Conservation (phyloP, 2,329 filamentous ascomycete genomes). For the Gnomoniopsis sp. region DNA sequence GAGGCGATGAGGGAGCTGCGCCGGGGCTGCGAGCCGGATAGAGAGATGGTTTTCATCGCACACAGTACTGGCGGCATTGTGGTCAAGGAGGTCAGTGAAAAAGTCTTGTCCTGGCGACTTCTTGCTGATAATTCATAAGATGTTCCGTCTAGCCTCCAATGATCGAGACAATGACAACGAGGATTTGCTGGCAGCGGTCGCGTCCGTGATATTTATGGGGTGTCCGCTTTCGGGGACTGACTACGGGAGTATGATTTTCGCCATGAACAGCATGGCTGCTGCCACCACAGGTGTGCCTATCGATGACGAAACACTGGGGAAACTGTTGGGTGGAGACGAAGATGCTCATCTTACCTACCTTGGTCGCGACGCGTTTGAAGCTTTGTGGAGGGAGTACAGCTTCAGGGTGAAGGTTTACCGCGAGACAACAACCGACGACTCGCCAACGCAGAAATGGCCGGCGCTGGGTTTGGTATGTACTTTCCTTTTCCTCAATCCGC, state of each 20-base stretch:
- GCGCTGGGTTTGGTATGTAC: constrained; percentile 6
- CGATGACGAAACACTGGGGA: constrained; percentile 23
- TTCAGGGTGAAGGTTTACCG: constrained; percentile 31
- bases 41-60: constrained; percentile 27
- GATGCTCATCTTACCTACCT: constrained; percentile 21
- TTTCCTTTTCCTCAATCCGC: background rate
- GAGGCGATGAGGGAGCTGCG: constrained; percentile 24
- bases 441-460: background rate
- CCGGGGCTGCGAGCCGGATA: constrained; percentile 6
- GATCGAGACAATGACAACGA: constrained; percentile 22
- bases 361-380: constrained; percentile 25
- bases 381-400: constrained; percentile 30
- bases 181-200: constrained; percentile 25
- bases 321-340: constrained; percentile 25
- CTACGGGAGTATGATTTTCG: constrained; percentile 25
- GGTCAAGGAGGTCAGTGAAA: constrained; percentile 30
- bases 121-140: constrained; percentile 17
- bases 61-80: constrained; percentile 30
- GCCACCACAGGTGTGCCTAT: constrained; percentile 21
- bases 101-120: too few species aligned
- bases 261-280: constrained; percentile 27
- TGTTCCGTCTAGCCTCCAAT: constrained; percentile 26
- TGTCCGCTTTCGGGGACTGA: constrained; percentile 29
- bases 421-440: constrained; percentile 20
- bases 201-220: constrained; percentile 27